Evolutionary conservation across 2,329 filamentous ascomycete species (phyloP).

Genomic region (Epichloe scottii): DNA sequence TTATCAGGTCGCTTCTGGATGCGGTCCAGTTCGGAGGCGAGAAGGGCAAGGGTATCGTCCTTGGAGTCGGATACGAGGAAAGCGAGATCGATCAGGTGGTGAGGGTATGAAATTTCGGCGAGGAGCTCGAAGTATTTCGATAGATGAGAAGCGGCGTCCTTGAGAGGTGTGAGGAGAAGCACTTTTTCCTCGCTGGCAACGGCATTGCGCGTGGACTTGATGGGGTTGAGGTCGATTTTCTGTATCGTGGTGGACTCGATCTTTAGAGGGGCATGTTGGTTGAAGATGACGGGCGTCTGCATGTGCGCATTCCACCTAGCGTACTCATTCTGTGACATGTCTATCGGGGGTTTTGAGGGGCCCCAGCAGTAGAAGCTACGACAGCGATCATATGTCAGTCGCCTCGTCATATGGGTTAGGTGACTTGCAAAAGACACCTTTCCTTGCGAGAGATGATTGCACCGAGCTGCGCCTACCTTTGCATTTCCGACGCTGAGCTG

Average conservation of each 20-base stretch:
- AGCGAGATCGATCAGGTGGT: constrained; percentile 85
- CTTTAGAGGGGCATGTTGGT: constrained; percentile 79
- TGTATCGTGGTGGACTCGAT: constrained; percentile 72
- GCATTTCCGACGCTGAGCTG: constrained; percentile 72
- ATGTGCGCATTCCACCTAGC: constrained; percentile 79
- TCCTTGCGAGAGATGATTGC: neutral
- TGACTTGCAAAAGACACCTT: neutral
- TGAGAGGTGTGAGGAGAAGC: constrained; percentile 83
- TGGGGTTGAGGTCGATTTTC: constrained; percentile 70
- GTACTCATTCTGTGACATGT: constrained; percentile 87
- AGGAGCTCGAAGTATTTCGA: constrained; percentile 89
- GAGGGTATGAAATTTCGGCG: constrained; percentile 81
- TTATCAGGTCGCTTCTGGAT: constrained; percentile 72
- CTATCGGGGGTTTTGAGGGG: constrained; percentile 86
- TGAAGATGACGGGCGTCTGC: constrained; percentile 89
- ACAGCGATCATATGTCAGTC: constrained; percentile 9
- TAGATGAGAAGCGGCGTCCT: constrained; percentile 74
- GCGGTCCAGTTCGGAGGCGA: constrained; percentile 74
- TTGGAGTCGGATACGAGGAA: constrained; percentile 88
- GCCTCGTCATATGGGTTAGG: neutral
- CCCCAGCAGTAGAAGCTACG: constrained; percentile 94
- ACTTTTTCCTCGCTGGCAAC: constrained; percentile 72
- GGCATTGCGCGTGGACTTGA: constrained; percentile 71
- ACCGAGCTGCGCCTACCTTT: constrained; percentile 51
- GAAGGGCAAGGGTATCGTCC: constrained; percentile 82